Percentiles rank a stretch among this genome's conserved stretches.
These are phyloP conservation scores for Penicillium sp. DNA, from an alignment of 2,329 filamentous ascomycete species.

Conservation along the genomic window DNA sequence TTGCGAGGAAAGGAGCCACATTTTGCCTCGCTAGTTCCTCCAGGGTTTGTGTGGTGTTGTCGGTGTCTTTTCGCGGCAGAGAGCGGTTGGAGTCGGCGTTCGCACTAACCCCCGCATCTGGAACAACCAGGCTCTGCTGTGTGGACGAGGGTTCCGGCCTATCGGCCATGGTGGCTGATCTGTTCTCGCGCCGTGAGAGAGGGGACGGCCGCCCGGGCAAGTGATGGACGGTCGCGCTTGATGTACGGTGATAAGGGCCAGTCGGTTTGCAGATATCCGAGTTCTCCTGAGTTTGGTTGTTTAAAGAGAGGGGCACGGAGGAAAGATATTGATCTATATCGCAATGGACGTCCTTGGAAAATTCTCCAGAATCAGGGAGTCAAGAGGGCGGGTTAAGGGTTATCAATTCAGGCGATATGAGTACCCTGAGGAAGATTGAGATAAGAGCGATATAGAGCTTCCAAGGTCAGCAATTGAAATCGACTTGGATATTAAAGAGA, in stretches of 20 bases:
- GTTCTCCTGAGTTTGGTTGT: background rate
- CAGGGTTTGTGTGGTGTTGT: slow-evolving; percentile 36
- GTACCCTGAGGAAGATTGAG: background rate
- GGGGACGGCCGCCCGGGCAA: background rate
- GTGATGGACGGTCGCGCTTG: background rate
- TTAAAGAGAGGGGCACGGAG: background rate
- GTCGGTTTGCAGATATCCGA: background rate
- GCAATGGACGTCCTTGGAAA: background rate
- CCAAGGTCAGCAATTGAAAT: background rate
- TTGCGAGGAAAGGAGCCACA: slow-evolving; percentile 81
- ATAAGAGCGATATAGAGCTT: background rate
- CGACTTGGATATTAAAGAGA: background rate
- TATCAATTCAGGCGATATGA: background rate
- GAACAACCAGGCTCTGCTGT: background rate
- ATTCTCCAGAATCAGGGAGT: background rate
- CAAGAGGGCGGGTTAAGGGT: background rate
- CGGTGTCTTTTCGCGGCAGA: slow-evolving; percentile 26
- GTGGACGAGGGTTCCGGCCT: slow-evolving; percentile 8
- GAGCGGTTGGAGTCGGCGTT: slow-evolving; percentile 23
- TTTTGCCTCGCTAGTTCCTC: slow-evolving; percentile 70
- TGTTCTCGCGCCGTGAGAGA: background rate
- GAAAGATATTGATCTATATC: background rate
- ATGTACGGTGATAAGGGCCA: background rate
- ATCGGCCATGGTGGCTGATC: slow-evolving; percentile 2
- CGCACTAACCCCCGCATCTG: slow-evolving; percentile 15